Evolutionary conservation across 2,329 filamentous ascomycete species (phyloP).

Genomic region (Didymellaceae sp.): DNA sequence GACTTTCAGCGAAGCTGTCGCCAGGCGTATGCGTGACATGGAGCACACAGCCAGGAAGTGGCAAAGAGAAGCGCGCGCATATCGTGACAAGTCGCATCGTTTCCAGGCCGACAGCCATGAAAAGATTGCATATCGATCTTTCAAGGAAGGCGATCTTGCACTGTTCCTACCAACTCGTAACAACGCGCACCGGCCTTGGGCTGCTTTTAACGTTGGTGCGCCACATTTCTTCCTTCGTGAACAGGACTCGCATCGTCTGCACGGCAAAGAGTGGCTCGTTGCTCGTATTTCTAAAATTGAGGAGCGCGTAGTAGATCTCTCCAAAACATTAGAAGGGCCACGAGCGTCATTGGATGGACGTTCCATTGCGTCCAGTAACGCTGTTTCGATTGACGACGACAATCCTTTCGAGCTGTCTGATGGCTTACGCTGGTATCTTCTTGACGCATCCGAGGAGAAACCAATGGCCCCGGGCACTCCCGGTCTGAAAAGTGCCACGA

Average conservation of each 20-base stretch:
- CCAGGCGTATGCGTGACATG: slow-evolving; percentile 89
- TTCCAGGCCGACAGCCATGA: slow-evolving; percentile 87
- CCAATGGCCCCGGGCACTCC: slow-evolving; percentile 87
- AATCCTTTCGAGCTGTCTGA: slow-evolving; percentile 98
- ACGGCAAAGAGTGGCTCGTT: slow-evolving; percentile 91
- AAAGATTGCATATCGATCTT: slow-evolving; percentile 94
- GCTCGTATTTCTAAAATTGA: slow-evolving; percentile 91
- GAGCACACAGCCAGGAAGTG: slow-evolving; percentile 93
- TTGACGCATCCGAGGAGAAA: slow-evolving; percentile 93
- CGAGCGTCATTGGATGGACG: slow-evolving; percentile 54
- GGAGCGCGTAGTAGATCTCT: slow-evolving; percentile 91
- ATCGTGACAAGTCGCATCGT: slow-evolving; percentile 83
- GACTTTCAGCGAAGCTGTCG: slow-evolving; percentile 80
- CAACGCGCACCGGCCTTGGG: slow-evolving; percentile 93
- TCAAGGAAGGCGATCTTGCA: slow-evolving; percentile 95
- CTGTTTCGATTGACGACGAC: slow-evolving; percentile 75
- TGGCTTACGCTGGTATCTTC: slow-evolving; percentile 92
- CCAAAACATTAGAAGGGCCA: slow-evolving; percentile 69
- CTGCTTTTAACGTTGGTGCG: slow-evolving; percentile 96
- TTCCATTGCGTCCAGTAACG: slow-evolving; percentile 60
- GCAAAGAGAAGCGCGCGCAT: slow-evolving; percentile 84
- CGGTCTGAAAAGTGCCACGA: slow-evolving; percentile 81
- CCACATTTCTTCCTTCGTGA: slow-evolving; percentile 97
- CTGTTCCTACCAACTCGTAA: slow-evolving; percentile 94
- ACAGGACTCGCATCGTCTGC: slow-evolving; percentile 84